phyloP scores from a whole-genome alignment of 305 asterid genomes.

The Fraxinus greggii region DNA sequence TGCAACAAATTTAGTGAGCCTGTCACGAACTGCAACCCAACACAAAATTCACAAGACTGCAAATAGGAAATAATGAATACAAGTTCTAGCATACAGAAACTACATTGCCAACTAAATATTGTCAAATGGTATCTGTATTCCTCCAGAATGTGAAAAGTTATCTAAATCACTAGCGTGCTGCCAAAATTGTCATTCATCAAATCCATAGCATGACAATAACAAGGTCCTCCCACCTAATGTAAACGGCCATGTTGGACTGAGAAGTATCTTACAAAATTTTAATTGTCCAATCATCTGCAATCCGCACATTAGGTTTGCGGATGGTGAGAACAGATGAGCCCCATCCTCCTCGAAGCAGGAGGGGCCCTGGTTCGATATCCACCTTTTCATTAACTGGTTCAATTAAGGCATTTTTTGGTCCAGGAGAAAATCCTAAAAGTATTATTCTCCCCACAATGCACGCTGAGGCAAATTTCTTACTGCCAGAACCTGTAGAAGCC shows the following conservation, averaged over 20 bases:
- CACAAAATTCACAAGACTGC: background rate
- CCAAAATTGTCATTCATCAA: conserved; percentile 1
- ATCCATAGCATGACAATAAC: background rate
- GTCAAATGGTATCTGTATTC: conserved; percentile 1
- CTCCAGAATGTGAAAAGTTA: background rate
- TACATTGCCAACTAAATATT: background rate
- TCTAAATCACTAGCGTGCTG: conserved; percentile 4
- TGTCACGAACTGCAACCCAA: conserved; percentile 13
- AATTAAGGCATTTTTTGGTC: conserved; percentile 55
- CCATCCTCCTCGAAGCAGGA: conserved; percentile 47
- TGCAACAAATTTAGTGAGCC: background rate
- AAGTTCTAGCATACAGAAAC: background rate
- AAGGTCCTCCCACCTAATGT: background rate
- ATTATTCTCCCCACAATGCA: conserved; percentile 79
- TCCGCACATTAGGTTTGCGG: conserved; percentile 79
- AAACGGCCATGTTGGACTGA: conserved; percentile 6
- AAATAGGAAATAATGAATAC: background rate
- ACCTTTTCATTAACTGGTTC: conserved; percentile 61
- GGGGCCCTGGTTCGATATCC: conserved; percentile 63
- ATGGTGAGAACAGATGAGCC: conserved; percentile 51
- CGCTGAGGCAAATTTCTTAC: conserved; percentile 41
- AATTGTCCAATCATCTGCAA: conserved; percentile 75
- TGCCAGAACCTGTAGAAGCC: conserved; percentile 34
- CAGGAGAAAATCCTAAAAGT: conserved; percentile 55
- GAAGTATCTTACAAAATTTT: conserved; percentile 48